Evolutionary conservation across 2,329 filamentous ascomycete genomes (phyloP), one percentile per base, ranked within the genome.

Genomic region (Zymoseptoria crescenta): DNA sequence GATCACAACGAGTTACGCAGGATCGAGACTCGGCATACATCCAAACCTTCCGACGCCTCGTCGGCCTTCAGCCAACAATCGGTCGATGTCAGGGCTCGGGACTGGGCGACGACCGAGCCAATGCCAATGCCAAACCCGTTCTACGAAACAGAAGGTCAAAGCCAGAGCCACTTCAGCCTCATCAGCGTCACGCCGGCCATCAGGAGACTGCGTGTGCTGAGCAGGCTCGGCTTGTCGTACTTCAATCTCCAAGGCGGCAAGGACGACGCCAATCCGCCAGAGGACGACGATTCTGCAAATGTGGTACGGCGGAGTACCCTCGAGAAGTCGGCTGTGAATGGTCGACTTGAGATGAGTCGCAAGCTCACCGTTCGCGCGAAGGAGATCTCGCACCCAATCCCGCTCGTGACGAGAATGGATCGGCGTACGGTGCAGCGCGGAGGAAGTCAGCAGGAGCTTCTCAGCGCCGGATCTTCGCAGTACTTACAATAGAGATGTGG

Each of bases 81-180:
- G 3, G 50, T 62, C 35, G 35, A 45, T 45, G 35, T 45, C 35
- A 45, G n/a, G 35, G 4, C 35, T 45, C 35, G 16, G 6, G 55
- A 59, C 49, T 55, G 45, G 48, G 41, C 29, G 24, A 48, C 54
- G 19, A 9, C 52, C 8, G 19, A 19, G 8, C 35, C 19, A 35
- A 16, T 54, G 21, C 52, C 13, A 6, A 45, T 54, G 21, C 52
- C 13, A 6, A 45, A 56, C 6, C 48, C 54, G 48, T 55, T 52
- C n/a, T 30, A 35, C 2, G 57, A 57, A 27, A 29, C 58, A 16
- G 56, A 59, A 20, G 51, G 48, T 28, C 54, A 56, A 52, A 55
- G 52, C 21, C 57, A 41, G 13, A 63, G 59, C n/a, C 56, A 59
- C 41, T 60, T 63, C 53, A 65, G 63, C 55, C 41, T 49, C 48